Evolutionary conservation across 2,329 filamentous ascomycete genomes (phyloP).

Genomic region (Penicillium sp.): DNA sequence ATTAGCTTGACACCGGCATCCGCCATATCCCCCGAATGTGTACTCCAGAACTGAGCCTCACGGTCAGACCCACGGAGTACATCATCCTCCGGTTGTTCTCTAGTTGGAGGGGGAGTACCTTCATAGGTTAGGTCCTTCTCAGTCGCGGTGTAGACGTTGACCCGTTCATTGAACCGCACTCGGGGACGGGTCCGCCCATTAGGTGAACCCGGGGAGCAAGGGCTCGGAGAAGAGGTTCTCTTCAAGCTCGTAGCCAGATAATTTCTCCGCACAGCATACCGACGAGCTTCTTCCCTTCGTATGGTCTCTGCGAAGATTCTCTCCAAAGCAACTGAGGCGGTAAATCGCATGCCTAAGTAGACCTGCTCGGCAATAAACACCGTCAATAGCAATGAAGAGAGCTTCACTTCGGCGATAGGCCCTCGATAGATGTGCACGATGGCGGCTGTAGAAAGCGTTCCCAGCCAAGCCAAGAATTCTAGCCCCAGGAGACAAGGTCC

Average conservation of each 20-base stretch:
- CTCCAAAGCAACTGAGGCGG: constrained; percentile 65
- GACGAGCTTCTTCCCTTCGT: constrained; percentile 74
- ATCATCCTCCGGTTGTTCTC: constrained; percentile 25
- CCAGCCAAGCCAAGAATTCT: constrained; percentile 88
- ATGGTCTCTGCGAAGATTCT: constrained; percentile 79
- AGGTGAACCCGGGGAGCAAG: constrained; percentile 12
- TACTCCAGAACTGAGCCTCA: constrained; percentile 52
- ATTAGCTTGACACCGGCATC: constrained; percentile 52
- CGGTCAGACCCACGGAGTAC: constrained; percentile 34
- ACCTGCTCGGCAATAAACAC: constrained; percentile 81
- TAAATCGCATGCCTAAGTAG: constrained; percentile 69
- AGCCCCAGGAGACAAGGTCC: constrained; percentile 86
- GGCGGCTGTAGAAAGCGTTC: constrained; percentile 79
- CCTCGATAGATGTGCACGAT: constrained; percentile 83
- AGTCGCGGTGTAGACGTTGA: constrained; percentile 30
- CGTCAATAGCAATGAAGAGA: constrained; percentile 71
- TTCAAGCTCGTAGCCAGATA: constrained; percentile 54
- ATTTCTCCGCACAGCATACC: constrained; percentile 71
- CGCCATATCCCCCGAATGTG: constrained; percentile 51
- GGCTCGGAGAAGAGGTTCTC: constrained; percentile 5
- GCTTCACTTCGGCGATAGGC: constrained; percentile 62
- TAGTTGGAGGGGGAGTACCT: constrained; percentile 13
- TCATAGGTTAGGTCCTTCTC: constrained; percentile 29
- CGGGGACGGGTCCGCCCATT: constrained; percentile 19
- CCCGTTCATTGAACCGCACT: constrained; percentile 35